Percentiles rank a stretch among this genome's conserved stretches.
Evolutionary conservation across 192 early-diverging fungal species (phyloP).

Genomic region (Cetraspora pellucida): DNA sequence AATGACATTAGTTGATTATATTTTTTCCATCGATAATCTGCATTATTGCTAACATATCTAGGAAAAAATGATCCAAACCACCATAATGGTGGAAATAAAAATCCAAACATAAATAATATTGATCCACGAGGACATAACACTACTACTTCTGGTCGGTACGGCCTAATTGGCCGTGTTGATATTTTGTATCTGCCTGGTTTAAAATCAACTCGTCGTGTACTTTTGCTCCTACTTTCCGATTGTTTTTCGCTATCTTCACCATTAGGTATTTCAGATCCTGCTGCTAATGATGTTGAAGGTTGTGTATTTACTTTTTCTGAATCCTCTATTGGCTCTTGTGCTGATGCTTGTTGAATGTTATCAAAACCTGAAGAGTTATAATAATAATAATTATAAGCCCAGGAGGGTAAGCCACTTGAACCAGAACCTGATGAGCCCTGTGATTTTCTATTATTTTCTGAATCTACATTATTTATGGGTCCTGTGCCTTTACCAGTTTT

Average conservation of each 20-base stretch:
- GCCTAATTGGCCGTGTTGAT: not conserved
- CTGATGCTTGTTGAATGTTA: not conserved
- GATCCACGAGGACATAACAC: conserved; percentile 26
- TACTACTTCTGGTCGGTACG: not conserved
- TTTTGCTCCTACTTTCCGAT: not conserved
- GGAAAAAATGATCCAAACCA: conserved; percentile 41
- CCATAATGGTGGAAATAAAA: conserved; percentile 29
- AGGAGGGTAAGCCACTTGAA: conserved; percentile 19
- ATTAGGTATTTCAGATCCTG: conserved; percentile 3
- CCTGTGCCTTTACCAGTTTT: not conserved
- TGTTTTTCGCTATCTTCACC: not conserved
- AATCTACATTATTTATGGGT: not conserved
- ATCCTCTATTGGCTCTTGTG: not conserved
- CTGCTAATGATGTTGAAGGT: conserved; percentile 1
- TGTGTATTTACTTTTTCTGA: not conserved
- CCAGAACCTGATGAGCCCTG: conserved; percentile 15
- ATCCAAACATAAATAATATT: conserved; percentile 35
- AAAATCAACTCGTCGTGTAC: not conserved
- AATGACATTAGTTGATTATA: conserved; percentile 38
- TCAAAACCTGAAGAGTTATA: not conserved
- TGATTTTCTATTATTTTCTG: conserved; percentile 23
- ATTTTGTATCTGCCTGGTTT: not conserved
- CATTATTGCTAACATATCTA: not conserved
- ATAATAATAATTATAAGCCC: conserved; percentile 28
- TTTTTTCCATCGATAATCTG: conserved; percentile 34